These are phyloP conservation scores for Mycosarcoma maydis DNA, from an alignment of 1,284 basidiomycete species.

Conservation along the genomic window DNA sequence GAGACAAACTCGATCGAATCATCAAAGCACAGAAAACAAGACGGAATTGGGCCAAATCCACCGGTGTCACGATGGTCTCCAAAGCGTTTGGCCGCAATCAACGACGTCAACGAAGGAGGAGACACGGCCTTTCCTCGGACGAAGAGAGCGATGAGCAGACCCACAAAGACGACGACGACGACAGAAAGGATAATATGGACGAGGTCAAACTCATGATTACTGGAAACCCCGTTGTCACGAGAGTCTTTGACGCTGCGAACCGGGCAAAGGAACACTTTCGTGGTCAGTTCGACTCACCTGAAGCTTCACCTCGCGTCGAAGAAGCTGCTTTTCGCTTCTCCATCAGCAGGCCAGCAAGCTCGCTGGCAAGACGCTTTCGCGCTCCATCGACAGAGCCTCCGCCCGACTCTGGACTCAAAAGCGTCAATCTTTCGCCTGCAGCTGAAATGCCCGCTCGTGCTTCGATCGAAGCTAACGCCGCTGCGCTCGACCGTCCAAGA, in stretches of 20 bases:
- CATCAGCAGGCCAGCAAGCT: conserved; percentile 20
- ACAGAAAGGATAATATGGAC: neutral
- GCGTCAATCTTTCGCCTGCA: conserved; percentile 7
- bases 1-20: conserved; percentile 47
- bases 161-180: conserved; percentile 3
- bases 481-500: conserved; percentile 7
- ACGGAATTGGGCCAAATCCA: conserved; percentile 37
- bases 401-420: conserved; percentile 2
- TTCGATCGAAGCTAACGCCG: conserved; percentile 3
- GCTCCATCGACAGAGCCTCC: conserved; percentile 18
- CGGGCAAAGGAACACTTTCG: conserved; percentile 24
- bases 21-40: conserved; percentile 36
- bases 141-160: conserved; percentile 17
- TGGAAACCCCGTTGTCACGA: conserved; percentile 46
- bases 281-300: conserved; percentile 18
- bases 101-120: conserved; percentile 21
- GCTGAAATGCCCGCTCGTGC: conserved; percentile 1
- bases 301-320: conserved; percentile 23
- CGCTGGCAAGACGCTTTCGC: conserved; percentile 24
- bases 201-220: conserved; percentile 57
- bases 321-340: conserved; percentile 27
- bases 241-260: conserved; percentile 19
- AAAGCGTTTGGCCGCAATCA: conserved; percentile 22
- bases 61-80: conserved; percentile 24
- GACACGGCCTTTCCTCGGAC: conserved; percentile 29